Percentiles rank a stretch among this genome's conserved stretches.
Evolutionary conservation across 2,329 filamentous ascomycete genomes (phyloP).

Genomic region (Sarocladium strictum): DNA sequence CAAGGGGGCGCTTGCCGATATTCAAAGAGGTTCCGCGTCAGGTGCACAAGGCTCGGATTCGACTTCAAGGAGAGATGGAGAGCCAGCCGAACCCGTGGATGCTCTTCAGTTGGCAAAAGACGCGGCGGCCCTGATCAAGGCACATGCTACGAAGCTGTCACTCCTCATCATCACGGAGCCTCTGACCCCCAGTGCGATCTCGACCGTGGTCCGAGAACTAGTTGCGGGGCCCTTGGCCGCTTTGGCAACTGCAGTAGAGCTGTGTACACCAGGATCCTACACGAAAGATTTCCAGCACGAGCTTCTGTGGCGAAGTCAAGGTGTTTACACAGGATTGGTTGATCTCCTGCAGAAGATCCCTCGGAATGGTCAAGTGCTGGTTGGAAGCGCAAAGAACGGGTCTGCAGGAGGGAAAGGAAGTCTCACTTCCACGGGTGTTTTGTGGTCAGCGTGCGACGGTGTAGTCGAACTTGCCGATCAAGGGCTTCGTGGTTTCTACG

Average conservation of each 20-base stretch:
- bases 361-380: conserved; percentile 47
- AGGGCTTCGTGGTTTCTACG: conserved; percentile 65
- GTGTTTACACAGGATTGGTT: conserved; percentile 57
- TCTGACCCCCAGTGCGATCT: conserved; percentile 73
- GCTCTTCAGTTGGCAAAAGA: conserved; percentile 66
- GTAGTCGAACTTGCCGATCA: conserved; percentile 56
- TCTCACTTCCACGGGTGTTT: conserved; percentile 63
- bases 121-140: conserved; percentile 66
- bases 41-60: conserved; percentile 14
- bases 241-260: conserved; percentile 63
- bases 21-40: conserved; percentile 23
- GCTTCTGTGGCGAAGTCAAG: conserved; percentile 51
- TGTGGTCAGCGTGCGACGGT: conserved; percentile 81
- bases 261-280: conserved; percentile 56
- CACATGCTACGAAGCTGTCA: conserved; percentile 81
- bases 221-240: conserved; percentile 67
- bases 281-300: conserved; percentile 60
- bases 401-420: conserved; percentile 41
- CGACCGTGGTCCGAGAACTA: conserved; percentile 66
- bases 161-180: conserved; percentile 82
- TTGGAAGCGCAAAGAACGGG: conserved; percentile 18
- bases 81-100: conserved; percentile 34
- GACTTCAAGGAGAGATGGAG: conserved; percentile 12
- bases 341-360: conserved; percentile 56
- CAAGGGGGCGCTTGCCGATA: conserved; percentile 33